phyloP scores from a whole-genome alignment of 306 rosid genomes.

The Mimosa pudica region DNA sequence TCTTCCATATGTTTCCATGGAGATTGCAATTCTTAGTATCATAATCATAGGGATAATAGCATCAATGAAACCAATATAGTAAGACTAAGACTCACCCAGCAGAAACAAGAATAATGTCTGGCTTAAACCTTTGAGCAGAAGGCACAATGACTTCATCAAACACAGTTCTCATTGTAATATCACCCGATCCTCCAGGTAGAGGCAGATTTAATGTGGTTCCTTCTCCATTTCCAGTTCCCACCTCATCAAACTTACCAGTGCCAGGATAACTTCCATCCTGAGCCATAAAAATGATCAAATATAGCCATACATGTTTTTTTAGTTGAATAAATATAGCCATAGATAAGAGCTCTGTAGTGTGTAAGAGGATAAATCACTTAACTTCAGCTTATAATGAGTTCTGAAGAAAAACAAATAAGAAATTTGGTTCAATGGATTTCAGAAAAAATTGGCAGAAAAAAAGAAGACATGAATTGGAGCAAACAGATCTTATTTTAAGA shows the following conservation, averaged over 20 bases:
- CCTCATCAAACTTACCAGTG: constrained; percentile 83
- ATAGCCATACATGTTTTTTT: neutral
- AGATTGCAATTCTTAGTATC: neutral
- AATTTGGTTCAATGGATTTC: neutral
- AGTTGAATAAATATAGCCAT: neutral
- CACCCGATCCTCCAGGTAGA: constrained; percentile 96
- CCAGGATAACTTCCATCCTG: constrained; percentile 98
- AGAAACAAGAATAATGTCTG: constrained; percentile 92
- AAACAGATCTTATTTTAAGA: neutral
- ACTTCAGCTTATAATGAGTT: neutral
- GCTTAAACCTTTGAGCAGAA: constrained; percentile 85
- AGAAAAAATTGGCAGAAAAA: constrained; percentile 2
- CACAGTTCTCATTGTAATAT: constrained; percentile 68
- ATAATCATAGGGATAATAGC: neutral
- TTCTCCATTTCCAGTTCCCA: constrained; percentile 82
- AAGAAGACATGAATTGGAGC: neutral
- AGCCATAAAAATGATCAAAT: constrained; percentile 25
- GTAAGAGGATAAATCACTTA: constrained; percentile 2
- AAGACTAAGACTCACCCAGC: constrained; percentile 75
- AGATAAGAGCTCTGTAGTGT: neutral
- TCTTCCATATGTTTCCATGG: neutral
- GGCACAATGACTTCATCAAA: constrained; percentile 89
- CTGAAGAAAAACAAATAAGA: neutral
- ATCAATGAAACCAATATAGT: neutral
- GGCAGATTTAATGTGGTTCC: constrained; percentile 93